Evolutionary conservation across 2,329 filamentous ascomycete genomes (phyloP).

Genomic region (Blumeria graminis): DNA sequence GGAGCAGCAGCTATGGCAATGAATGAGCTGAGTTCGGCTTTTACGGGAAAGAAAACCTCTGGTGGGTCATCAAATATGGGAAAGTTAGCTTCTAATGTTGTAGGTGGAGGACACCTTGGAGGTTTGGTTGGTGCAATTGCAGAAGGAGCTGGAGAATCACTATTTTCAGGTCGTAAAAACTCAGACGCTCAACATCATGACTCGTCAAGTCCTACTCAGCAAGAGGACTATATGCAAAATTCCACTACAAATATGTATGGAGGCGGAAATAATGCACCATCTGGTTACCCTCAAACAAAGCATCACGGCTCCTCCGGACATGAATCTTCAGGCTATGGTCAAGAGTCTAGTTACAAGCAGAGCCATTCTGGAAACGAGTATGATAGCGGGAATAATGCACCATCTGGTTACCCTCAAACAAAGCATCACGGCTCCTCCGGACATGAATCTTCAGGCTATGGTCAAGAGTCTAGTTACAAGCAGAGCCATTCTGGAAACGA

Average conservation of each 20-base stretch:
- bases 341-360: too few species aligned
- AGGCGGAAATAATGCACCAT: not conserved
- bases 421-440: too few species aligned
- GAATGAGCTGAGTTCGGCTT: constrained; percentile 28
- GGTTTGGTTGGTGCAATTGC: constrained; percentile 48
- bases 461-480: too few species aligned
- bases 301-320: too few species aligned
- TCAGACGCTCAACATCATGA: constrained; percentile 28
- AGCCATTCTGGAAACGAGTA: too few species aligned
- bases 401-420: too few species aligned
- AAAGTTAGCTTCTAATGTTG: constrained; percentile 29
- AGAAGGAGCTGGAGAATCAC: constrained; percentile 35
- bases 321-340: too few species aligned
- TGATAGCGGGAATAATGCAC: too few species aligned
- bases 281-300: not conserved
- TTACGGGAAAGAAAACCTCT: constrained; percentile 12
- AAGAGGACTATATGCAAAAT: constrained; percentile 33
- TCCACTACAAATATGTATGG: not conserved
- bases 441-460: too few species aligned
- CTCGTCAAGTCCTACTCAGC: constrained; percentile 27
- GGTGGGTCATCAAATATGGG: constrained; percentile 10
- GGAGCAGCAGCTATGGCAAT: constrained; percentile 32
- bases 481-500: too few species aligned
- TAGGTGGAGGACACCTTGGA: constrained; percentile 40
- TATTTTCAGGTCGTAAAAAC: constrained; percentile 28